Percentiles rank a stretch among this genome's conserved stretches.
phyloP scores from a whole-genome alignment of 2,329 filamentous ascomycete genomes.

The Lecanoromycetidae sp. region DNA sequence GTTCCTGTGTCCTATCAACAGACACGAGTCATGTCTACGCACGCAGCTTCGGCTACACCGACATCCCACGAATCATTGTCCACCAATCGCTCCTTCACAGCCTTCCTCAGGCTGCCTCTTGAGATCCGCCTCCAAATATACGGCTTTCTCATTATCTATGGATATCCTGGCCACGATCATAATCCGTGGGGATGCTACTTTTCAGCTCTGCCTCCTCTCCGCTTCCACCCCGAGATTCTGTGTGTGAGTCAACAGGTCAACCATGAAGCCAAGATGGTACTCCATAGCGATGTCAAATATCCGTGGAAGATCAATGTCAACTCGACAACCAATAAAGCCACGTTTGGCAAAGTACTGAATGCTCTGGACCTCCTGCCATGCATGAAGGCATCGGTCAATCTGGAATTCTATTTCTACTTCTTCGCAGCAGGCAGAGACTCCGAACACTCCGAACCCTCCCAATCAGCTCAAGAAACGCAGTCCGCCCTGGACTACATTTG shows the following conservation, averaged over 20 bases:
- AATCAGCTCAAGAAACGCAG: background rate
- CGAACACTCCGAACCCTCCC: background rate
- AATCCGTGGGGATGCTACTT: background rate
- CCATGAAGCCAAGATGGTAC: background rate
- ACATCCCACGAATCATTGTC: background rate
- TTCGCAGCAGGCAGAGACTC: background rate
- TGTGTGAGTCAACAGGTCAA: background rate
- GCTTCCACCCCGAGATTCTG: background rate
- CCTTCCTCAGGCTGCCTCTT: background rate
- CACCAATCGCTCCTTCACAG: conserved; percentile 1
- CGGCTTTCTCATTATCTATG: background rate
- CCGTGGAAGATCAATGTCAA: background rate
- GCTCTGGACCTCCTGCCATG: background rate
- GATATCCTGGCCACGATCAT: background rate
- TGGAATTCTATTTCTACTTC: background rate
- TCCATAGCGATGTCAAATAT: background rate
- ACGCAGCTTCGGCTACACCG: conserved; percentile 4
- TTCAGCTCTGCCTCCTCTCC: background rate
- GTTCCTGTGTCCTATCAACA: too few relatives aligned
- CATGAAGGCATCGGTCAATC: background rate
- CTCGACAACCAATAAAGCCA: background rate
- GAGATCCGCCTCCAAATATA: background rate
- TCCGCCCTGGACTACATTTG: background rate
- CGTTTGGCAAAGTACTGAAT: background rate
- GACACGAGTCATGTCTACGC: too few relatives aligned